Base-by-base conservation (phyloP, 805 yeast species). In the Starmerella riodocensis region DNA sequence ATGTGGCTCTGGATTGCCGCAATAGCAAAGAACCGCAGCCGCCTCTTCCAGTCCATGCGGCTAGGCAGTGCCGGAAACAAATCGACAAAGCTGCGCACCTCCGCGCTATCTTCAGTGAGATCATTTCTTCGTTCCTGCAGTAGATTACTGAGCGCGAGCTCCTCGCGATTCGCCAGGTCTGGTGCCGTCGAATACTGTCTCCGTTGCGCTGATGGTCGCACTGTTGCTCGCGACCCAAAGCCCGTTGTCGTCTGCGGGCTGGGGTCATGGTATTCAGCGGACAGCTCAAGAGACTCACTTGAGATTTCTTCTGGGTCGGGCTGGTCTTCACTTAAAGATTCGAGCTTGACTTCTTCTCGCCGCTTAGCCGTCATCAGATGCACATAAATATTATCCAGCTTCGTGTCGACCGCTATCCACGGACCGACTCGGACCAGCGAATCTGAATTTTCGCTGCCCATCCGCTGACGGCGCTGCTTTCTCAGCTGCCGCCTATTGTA, bases 361-460 rank as follows among this genome's bases (percentile, higher is more conserved):
- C 88, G 71, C 29, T 74, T 76, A 4, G 67, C 65, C 0, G 94
- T 82, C 52, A 86, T 59, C 14, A 86, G 58, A 58, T 86, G 94
- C 24, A 86, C 67, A 39, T 66, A 70, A 3, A 84, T 69, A 28
- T 73, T 73, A 44, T 76, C 78, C 2, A 71, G 59, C 21, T 67
- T 64, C 35, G 83, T 70, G 50, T 83, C 84, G 34, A 85, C 64
- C 70, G 82, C 73, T 18, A 82, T 74, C 97, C 97, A 86, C 20
- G 81, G 71, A 50, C 83, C 84, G 4, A 43, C 42, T 11, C 45
- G 39, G 75, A 65, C 5, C 16, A 37, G 64, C 49, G 11, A 62
- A 60, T 20, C 34, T 11, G 14, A 24, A 2, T 26, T 4, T 1
- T 13, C 29, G 25, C 20, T 24, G 3, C 41, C 38, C 29, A 34